A percentile compares a stretch with the other conserved stretches of the same genome.
These are phyloP conservation scores for Discostella stelligera DNA, from an alignment of 352 stramenopile species.

Conservation along the genomic window DNA sequence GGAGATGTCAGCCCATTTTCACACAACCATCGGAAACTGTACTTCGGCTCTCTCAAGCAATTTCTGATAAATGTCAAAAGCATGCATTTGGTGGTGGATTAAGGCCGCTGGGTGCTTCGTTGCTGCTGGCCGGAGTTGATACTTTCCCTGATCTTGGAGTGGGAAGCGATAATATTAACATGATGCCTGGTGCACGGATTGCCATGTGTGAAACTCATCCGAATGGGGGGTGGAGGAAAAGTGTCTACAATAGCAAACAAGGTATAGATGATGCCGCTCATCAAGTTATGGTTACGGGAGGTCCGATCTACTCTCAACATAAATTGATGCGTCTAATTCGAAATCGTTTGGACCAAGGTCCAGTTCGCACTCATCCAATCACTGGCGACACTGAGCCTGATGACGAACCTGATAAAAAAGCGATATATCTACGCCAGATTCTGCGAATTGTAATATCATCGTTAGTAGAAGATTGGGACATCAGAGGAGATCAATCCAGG, in stretches of 20 bases:
- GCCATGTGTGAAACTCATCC: slow-evolving; percentile 51
- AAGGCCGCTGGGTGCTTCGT: slow-evolving; percentile 66
- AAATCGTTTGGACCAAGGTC: slow-evolving; percentile 17
- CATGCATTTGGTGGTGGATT: slow-evolving; percentile 78
- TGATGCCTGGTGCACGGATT: slow-evolving; percentile 15
- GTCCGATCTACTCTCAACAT: slow-evolving; percentile 21
- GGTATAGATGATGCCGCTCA: neutral
- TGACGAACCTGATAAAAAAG: neutral
- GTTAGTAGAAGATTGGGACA: slow-evolving; percentile 49
- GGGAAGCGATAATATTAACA: slow-evolving; percentile 1
- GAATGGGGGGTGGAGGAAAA: slow-evolving; percentile 35
- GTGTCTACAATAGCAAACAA: slow-evolving; percentile 1
- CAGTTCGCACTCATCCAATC: slow-evolving; percentile 3
- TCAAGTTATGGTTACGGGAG: slow-evolving; percentile 46
- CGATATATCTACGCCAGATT: slow-evolving; percentile 16
- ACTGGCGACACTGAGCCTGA: neutral
- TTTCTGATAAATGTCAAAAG: slow-evolving; percentile 70
- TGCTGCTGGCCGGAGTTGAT: slow-evolving; percentile 64
- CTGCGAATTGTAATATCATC: slow-evolving; percentile 34
- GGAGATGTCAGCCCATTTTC: slow-evolving; percentile 17
- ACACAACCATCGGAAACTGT: slow-evolving; percentile 37
- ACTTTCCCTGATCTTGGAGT: neutral
- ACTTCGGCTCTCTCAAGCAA: slow-evolving; percentile 33
- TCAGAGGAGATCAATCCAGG: slow-evolving; percentile 13
- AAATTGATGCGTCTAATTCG: slow-evolving; percentile 27